Evolutionary conservation across 73 alveolate genomes (phyloP).

Genomic region (Paramecium caudatum): DNA sequence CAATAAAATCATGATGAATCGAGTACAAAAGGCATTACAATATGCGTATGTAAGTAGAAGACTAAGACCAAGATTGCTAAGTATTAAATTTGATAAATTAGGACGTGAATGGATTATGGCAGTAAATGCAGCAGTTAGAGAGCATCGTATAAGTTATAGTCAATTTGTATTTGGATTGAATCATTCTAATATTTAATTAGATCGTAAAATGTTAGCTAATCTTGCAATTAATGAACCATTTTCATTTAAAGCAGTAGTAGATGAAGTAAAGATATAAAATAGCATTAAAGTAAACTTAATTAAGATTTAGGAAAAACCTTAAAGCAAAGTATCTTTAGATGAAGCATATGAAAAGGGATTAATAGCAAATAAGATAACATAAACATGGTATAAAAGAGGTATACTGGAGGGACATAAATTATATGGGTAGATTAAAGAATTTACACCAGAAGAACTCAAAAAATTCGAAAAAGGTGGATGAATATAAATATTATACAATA

Average conservation of each 20-base stretch:
- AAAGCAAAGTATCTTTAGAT: background rate
- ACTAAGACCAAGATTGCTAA: conserved; percentile 81
- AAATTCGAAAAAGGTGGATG: conserved; percentile 62
- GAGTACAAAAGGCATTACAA: conserved; percentile 82
- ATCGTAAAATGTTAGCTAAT: conserved; percentile 87
- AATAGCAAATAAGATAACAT: background rate
- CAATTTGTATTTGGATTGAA: conserved; percentile 84
- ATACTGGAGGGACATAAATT: conserved; percentile 12
- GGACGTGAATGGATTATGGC: conserved; percentile 85
- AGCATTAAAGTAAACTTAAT: conserved; percentile 7
- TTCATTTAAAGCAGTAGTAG: conserved; percentile 88
- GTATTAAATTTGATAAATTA: conserved; percentile 64
- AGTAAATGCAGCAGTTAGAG: conserved; percentile 88
- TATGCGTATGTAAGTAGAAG: conserved; percentile 86
- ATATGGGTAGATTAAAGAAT: conserved; percentile 3
- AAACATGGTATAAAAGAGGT: conserved; percentile 58
- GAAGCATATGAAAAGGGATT: conserved; percentile 58
- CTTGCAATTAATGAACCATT: conserved; percentile 87
- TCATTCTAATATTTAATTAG: conserved; percentile 83
- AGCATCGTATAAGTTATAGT: conserved; percentile 85
- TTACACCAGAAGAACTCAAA: conserved; percentile 56
- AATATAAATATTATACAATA: conserved; percentile 17
- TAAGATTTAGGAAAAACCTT: conserved; percentile 21
- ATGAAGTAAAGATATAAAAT: conserved; percentile 82
- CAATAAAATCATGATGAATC: conserved; percentile 81